Evolutionary conservation across 2,329 filamentous ascomycete genomes (phyloP), one percentile per base, ranked within the genome.

Genomic region (Diplocarpon rosae): DNA sequence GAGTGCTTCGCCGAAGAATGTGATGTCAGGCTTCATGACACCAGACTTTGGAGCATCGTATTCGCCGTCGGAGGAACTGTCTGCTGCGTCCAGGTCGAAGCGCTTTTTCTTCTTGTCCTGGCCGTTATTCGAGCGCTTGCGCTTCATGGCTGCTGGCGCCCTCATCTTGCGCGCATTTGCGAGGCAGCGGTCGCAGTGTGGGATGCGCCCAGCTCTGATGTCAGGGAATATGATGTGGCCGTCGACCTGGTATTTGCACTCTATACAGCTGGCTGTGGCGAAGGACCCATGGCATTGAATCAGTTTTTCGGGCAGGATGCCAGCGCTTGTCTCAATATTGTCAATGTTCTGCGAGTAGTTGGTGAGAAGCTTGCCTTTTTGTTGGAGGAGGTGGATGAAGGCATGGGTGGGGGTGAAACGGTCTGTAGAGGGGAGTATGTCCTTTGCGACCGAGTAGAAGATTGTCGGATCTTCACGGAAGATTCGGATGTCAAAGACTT

Each of bases 291-390:
- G 92, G 62, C 92, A 96, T 65, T 98, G 90, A 24, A 98, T 83
- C 14, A 96, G 73, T 60, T 92, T 94, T 29, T 85, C 80, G 1
- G 78, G 73, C 16, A 71, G 66, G 48, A 98, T 85, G 16, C 92
- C 92, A 0, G 90, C 90, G 58, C 85, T 80, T 49, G 80, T 76
- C 64, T 98, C 90, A 41, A 95, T 79, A 56, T 95, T 95, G 69
- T 98, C 92, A 59, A 98, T 96, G 64, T 98, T 98, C 63, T 98
- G 92, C 0, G 92, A 94, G 68, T 95, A 98, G 66, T 96, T 95
- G 34, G 89, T 96, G 48, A 95, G 75, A 6, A 98, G 75, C 64
- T 95, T 95, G 53, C 77, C 80, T 63, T 88, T 84, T 55, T 90
- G 75, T 64, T 98, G 85, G 30, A 98, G 75, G 56, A 95, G 73